Conservation (phyloP, 129 eudicot genomes). For the Artemisia argyi region DNA sequence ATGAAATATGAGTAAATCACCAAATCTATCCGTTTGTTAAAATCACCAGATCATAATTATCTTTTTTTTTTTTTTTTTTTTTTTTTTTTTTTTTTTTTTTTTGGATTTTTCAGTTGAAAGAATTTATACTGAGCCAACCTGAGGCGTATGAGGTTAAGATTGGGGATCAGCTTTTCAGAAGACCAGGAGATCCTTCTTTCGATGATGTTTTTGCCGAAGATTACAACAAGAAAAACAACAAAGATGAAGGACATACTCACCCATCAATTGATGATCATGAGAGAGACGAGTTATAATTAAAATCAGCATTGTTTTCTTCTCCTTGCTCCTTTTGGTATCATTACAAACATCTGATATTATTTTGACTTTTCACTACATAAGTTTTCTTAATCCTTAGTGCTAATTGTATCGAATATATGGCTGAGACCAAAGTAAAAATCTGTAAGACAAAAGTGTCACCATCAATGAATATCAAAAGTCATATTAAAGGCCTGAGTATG, state of each 20-base stretch:
- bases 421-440: no score
- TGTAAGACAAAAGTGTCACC: no score
- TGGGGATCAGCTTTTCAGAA: conserved; percentile 72
- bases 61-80: neutral
- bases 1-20: conserved; percentile 1
- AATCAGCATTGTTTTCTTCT: neutral
- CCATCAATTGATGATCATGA: conserved; percentile 18
- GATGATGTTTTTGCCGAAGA: conserved; percentile 63
- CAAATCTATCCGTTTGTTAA: conserved; percentile 1
- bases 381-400: neutral
- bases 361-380: neutral
- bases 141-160: conserved; percentile 94
- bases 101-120: conserved; percentile 58
- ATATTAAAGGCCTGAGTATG: no score
- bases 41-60: neutral
- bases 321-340: neutral
- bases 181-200: conserved; percentile 86
- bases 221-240: conserved; percentile 25
- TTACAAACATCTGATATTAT: conserved; percentile 23
- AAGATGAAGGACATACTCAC: conserved; percentile 35
- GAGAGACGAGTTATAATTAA: conserved; percentile 52
- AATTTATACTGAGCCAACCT: conserved; percentile 66
- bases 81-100: no score
- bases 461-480: no score
- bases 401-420: neutral